Evolutionary conservation across 1,139 yeast genomes (phyloP).

Genomic region (Zygotorulaspora mrakii): DNA sequence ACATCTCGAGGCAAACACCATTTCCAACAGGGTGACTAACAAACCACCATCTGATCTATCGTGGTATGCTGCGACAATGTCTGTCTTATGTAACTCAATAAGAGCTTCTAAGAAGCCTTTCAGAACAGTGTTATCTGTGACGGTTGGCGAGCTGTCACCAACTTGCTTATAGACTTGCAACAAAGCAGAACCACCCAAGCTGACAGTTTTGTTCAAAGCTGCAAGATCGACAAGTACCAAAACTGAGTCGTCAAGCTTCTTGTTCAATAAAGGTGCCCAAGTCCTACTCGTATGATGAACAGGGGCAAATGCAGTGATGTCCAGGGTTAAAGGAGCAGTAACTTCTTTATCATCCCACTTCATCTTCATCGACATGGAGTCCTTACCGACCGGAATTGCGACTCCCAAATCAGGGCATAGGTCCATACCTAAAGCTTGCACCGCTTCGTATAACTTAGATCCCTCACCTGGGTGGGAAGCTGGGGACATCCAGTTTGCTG

Average conservation of each 20-base stretch:
- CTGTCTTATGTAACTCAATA: slow-evolving; percentile 62
- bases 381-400: slow-evolving; percentile 97
- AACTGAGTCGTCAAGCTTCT: slow-evolving; percentile 49
- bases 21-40: slow-evolving; percentile 77
- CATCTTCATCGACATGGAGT: slow-evolving; percentile 99
- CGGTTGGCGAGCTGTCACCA: slow-evolving; percentile 81
- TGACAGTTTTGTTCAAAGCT: slow-evolving; percentile 46
- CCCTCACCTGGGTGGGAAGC: slow-evolving; percentile 97
- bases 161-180: slow-evolving; percentile 90
- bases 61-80: slow-evolving; percentile 80
- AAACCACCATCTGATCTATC: slow-evolving; percentile 98
- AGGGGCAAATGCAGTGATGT: slow-evolving; percentile 87
- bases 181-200: slow-evolving; percentile 90
- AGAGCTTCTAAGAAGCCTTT: slow-evolving; percentile 69
- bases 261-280: slow-evolving; percentile 86
- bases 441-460: slow-evolving; percentile 91
- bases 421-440: slow-evolving; percentile 91
- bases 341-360: slow-evolving; percentile 93
- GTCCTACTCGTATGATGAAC: slow-evolving; percentile 81
- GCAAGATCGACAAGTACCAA: slow-evolving; percentile 82
- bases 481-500: slow-evolving; percentile 99
- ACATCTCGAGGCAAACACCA: slow-evolving; percentile 95
- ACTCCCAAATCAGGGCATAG: slow-evolving; percentile 91
- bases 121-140: slow-evolving; percentile 60
- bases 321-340: slow-evolving; percentile 90